A percentile compares a stretch with the other conserved stretches of the same genome.
Evolutionary conservation across 78 protist genomes (phyloP).

Genomic region (Cavenderia fasciculata): DNA sequence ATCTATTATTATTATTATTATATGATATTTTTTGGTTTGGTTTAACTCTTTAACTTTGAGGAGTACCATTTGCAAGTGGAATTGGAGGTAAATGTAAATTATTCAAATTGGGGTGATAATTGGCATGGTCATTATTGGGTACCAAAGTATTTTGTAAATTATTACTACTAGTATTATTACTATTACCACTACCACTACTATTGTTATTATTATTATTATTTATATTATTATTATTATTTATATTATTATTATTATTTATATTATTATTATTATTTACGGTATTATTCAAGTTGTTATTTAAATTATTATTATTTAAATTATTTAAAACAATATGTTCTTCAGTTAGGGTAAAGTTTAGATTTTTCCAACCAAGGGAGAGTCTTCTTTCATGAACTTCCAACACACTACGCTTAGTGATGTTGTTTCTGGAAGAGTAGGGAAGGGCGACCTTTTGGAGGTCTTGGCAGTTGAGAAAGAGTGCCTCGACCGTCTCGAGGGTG

Average conservation of each 20-base stretch:
- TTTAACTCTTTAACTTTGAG: not conserved
- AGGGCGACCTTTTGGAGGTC: slow-evolving; percentile 69
- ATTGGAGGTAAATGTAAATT: slow-evolving; percentile 15
- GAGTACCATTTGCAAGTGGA: slow-evolving; percentile 1
- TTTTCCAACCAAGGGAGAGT: slow-evolving; percentile 20
- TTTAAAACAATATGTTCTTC: slow-evolving; percentile 35
- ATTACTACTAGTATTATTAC: slow-evolving; percentile 1
- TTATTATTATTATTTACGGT: slow-evolving; percentile 2
- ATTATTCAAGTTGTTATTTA: not conserved
- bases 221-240: slow-evolving; percentile 8
- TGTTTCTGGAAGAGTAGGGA: slow-evolving; percentile 48
- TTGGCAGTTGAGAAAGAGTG: slow-evolving; percentile 46
- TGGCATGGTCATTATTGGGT: not conserved
- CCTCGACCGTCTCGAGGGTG: slow-evolving; percentile 61
- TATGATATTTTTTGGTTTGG: too few species aligned
- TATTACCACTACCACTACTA: slow-evolving; percentile 6
- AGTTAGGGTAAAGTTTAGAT: slow-evolving; percentile 30
- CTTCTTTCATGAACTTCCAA: slow-evolving; percentile 72
- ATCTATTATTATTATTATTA: too few species aligned
- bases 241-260: not conserved
- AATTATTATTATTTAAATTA: not conserved
- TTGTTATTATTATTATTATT: slow-evolving; percentile 6
- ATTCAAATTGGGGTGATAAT: not conserved
- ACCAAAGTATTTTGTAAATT: not conserved
- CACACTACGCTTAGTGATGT: slow-evolving; percentile 53